These are phyloP conservation scores for Vittaforma corneae DNA, from an alignment of 371 early-diverging fungal genomes.

Conservation along the genomic window DNA sequence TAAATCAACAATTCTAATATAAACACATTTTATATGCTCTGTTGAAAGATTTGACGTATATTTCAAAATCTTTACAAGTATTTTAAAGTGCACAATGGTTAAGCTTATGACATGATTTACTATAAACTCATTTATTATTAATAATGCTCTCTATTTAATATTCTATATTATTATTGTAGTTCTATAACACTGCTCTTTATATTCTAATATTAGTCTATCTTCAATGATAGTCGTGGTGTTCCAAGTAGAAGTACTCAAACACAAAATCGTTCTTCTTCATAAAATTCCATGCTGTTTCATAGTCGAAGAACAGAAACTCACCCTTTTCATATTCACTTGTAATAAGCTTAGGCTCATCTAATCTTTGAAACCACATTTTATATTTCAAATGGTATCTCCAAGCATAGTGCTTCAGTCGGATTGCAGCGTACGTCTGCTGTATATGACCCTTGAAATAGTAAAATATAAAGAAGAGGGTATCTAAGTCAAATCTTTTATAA, in stretches of 20 bases:
- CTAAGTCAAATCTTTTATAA: slow-evolving; percentile 73
- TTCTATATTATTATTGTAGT: too few relatives aligned
- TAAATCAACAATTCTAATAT: too few relatives aligned
- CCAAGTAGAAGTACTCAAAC: slow-evolving; percentile 59
- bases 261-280: slow-evolving; percentile 82
- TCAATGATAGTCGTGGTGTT: slow-evolving; percentile 29
- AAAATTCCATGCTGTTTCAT: slow-evolving; percentile 89
- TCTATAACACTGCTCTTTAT: too few relatives aligned
- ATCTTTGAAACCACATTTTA: slow-evolving; percentile 92
- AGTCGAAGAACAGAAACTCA: slow-evolving; percentile 93
- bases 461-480: slow-evolving; percentile 92
- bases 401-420: slow-evolving; percentile 81
- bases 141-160: too few relatives aligned
- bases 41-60: too few relatives aligned
- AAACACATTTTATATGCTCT: too few relatives aligned
- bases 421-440: slow-evolving; percentile 85
- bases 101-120: too few relatives aligned
- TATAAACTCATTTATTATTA: too few relatives aligned
- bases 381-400: slow-evolving; percentile 98
- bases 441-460: slow-evolving; percentile 87
- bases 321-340: slow-evolving; percentile 94
- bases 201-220: too few relatives aligned
- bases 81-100: too few relatives aligned
- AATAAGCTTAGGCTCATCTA: slow-evolving; percentile 84
- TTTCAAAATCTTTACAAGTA: too few relatives aligned